These are phyloP conservation scores for Macrophomina phaseolina DNA, from an alignment of 2,329 filamentous ascomycete species.

Conservation along the genomic window DNA sequence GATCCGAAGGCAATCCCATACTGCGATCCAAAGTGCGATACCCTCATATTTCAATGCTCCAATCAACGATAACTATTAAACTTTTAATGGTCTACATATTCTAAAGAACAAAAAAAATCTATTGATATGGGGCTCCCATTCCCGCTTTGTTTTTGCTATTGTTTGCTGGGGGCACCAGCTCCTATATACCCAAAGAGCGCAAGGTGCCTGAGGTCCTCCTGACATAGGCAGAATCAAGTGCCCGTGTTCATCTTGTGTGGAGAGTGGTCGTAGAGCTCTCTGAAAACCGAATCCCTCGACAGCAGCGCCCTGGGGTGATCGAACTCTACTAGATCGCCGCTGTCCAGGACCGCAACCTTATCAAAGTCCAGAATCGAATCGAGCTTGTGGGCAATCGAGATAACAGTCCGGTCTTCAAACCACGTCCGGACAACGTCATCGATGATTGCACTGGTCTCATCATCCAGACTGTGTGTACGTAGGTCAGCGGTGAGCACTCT, in stretches of 20 bases:
- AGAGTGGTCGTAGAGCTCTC: neutral
- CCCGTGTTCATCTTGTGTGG: neutral
- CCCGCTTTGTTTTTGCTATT: neutral
- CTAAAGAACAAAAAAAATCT: neutral
- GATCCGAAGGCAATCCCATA: neutral
- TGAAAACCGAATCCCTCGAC: neutral
- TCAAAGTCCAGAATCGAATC: conserved; percentile 63
- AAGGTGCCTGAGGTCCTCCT: neutral
- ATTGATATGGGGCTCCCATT: neutral
- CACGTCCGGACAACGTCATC: conserved; percentile 61
- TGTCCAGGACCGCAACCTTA: conserved; percentile 58
- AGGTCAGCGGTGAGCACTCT: neutral
- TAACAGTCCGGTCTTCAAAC: conserved; percentile 64
- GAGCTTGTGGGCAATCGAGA: conserved; percentile 63
- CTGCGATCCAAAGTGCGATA: neutral
- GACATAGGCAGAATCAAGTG: neutral
- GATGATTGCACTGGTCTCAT: conserved; percentile 62
- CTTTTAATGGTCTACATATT: neutral
- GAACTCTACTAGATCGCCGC: conserved; percentile 55
- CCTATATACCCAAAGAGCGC: neutral
- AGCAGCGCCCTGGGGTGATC: conserved; percentile 39
- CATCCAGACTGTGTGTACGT: conserved; percentile 56
- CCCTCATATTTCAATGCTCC: neutral
- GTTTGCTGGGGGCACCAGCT: neutral
- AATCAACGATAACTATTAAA: neutral